A percentile compares a stretch with the other conserved stretches of the same genome.
Conservation (phyloP, 2,329 filamentous ascomycete genomes). For the Colletotrichum godetiae region DNA sequence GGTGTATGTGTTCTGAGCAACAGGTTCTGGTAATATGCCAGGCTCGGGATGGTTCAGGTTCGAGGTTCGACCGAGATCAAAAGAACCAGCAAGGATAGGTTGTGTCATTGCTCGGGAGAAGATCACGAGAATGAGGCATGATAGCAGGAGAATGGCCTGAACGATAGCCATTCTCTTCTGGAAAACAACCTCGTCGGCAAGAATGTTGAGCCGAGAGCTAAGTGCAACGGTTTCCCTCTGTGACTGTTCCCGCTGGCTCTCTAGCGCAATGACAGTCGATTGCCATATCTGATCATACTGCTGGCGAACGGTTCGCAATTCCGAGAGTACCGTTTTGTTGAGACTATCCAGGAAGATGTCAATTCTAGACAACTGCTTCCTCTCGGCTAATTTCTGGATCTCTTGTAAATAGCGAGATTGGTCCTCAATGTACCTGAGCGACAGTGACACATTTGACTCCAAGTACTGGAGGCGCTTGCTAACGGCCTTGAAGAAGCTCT, state of each 20-base stretch:
- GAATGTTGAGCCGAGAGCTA: slow-evolving; percentile 81
- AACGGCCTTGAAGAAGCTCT: slow-evolving; percentile 97
- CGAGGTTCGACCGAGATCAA: slow-evolving; percentile 12
- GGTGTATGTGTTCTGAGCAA: background rate
- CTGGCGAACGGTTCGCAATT: slow-evolving; percentile 80
- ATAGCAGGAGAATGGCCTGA: slow-evolving; percentile 86
- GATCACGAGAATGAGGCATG: slow-evolving; percentile 88
- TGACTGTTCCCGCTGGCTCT: slow-evolving; percentile 87
- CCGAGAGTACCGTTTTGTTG: slow-evolving; percentile 87
- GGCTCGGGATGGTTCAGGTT: slow-evolving; percentile 10
- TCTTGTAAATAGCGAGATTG: slow-evolving; percentile 92
- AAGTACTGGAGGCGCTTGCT: slow-evolving; percentile 92
- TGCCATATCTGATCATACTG: slow-evolving; percentile 99
- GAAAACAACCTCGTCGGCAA: slow-evolving; percentile 92
- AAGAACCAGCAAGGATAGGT: slow-evolving; percentile 24
- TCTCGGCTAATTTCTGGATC: slow-evolving; percentile 87
- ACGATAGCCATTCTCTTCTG: slow-evolving; percentile 94
- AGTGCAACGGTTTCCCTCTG: slow-evolving; percentile 87
- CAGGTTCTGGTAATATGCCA: background rate
- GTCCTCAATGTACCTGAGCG: slow-evolving; percentile 95
- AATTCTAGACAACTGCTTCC: slow-evolving; percentile 86
- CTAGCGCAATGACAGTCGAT: slow-evolving; percentile 90
- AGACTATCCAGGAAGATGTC: slow-evolving; percentile 83
- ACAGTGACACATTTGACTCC: slow-evolving; percentile 92
- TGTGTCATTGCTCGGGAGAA: slow-evolving; percentile 63